Evolutionary conservation across 192 early-diverging fungal genomes (phyloP).

Genomic region (Coemansia sp.): DNA sequence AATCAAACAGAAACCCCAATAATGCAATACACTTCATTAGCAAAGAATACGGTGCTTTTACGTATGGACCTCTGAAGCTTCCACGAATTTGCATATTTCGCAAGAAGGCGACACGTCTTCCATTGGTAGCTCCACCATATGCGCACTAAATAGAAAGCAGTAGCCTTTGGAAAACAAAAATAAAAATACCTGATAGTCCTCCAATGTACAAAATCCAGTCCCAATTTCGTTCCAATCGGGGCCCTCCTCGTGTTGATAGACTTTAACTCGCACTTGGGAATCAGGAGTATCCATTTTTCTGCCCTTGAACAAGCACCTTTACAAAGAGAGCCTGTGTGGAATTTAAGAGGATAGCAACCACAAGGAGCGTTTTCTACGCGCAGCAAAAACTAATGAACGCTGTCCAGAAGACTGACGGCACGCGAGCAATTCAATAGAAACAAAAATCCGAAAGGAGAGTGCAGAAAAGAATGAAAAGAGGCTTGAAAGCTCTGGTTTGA

Average conservation of each 20-base stretch:
- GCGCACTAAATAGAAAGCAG: not conserved
- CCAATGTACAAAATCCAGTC: constrained; percentile 75
- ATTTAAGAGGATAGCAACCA: not conserved
- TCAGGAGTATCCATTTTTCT: constrained; percentile 39
- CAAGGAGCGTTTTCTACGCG: constrained; percentile 6
- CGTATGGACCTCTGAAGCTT: no score
- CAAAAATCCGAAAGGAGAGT: constrained; percentile 10
- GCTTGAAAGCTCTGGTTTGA: not conserved
- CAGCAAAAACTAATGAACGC: not conserved
- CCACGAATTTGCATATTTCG: no score
- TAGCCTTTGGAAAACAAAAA: not conserved
- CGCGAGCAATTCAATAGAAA: constrained; percentile 3
- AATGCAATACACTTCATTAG: not conserved
- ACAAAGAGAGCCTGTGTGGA: not conserved
- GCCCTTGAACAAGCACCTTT: not conserved
- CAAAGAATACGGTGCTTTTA: not conserved
- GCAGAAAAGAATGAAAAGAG: constrained; percentile 8
- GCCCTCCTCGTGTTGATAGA: constrained; percentile 74
- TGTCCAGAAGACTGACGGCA: not conserved
- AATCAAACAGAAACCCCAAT: not conserved
- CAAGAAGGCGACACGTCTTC: no score
- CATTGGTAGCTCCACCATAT: not conserved
- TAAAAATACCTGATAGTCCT: constrained; percentile 63
- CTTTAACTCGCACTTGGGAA: constrained; percentile 73
- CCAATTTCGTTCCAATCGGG: constrained; percentile 83